Conservation (phyloP, 768 basidiomycete species). For the Suillus americanus region DNA sequence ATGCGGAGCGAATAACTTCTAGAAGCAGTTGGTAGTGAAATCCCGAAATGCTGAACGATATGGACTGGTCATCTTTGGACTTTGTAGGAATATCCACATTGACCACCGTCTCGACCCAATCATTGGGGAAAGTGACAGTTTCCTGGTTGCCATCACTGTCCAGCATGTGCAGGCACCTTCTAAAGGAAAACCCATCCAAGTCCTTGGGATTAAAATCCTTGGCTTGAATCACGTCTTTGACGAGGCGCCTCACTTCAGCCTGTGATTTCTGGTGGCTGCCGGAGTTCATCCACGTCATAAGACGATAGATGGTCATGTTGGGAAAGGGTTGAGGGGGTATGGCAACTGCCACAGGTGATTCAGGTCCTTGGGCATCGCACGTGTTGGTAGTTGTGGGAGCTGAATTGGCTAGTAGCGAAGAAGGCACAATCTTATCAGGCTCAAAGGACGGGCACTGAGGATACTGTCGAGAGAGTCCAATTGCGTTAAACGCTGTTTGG, state of each 20-base stretch:
- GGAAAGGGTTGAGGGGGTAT: slow-evolving; percentile 9
- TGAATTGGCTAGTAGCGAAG: not conserved
- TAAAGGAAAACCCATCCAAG: slow-evolving; percentile 4
- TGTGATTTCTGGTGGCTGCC: slow-evolving; percentile 5
- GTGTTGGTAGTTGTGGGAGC: too few species aligned
- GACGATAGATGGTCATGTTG: slow-evolving; percentile 12
- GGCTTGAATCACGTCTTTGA: slow-evolving; percentile 7
- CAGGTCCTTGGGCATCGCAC: too few species aligned
- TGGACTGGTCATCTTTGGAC: not conserved
- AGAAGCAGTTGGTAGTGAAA: slow-evolving; percentile 17
- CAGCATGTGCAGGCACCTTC: not conserved
- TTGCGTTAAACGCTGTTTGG: too few species aligned
- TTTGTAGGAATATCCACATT: not conserved
- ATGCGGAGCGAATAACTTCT: slow-evolving; percentile 12
- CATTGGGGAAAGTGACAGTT: not conserved
- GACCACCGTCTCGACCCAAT: slow-evolving; percentile 11
- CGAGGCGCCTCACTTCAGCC: not conserved
- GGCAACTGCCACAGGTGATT: too few species aligned
- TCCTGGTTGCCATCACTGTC: not conserved
- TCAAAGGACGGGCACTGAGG: not conserved
- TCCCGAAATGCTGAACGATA: slow-evolving; percentile 9
- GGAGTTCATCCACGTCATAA: too few species aligned
- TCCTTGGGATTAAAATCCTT: slow-evolving; percentile 9
- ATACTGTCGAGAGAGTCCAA: not conserved
- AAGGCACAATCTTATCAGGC: not conserved